These are phyloP conservation scores for Rosa multiflora DNA, from an alignment of 306 rosid genomes.

Conservation along the genomic window DNA sequence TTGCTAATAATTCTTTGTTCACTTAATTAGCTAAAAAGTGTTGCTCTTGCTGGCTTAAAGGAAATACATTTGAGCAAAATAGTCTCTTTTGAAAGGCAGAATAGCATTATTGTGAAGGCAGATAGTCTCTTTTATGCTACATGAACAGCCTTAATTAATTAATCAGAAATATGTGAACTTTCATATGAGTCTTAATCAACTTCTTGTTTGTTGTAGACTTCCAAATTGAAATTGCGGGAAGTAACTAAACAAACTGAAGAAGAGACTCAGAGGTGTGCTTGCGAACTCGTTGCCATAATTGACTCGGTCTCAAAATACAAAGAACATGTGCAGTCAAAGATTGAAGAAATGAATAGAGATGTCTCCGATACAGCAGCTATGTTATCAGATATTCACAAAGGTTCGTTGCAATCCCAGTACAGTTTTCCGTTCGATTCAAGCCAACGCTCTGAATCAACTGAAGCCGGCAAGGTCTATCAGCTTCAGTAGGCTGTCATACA, in stretches of 20 bases:
- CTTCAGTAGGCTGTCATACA: not conserved
- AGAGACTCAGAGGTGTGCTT: constrained; percentile 47
- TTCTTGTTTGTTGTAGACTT: constrained; percentile 42
- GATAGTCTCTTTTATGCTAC: not conserved
- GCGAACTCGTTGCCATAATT: constrained; percentile 48
- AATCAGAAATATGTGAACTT: too few species aligned
- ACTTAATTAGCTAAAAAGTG: not conserved
- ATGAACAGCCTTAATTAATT: not conserved
- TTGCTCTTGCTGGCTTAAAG: not conserved
- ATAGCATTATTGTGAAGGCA: not conserved
- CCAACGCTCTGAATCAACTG: not conserved
- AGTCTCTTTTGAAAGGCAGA: not conserved
- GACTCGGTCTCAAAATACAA: constrained; percentile 63
- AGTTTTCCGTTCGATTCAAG: constrained; percentile 18
- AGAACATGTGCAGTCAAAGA: constrained; percentile 51
- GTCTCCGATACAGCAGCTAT: constrained; percentile 55
- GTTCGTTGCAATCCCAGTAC: constrained; percentile 37
- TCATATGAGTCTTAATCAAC: not conserved
- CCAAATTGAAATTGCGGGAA: constrained; percentile 64
- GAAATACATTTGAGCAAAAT: not conserved
- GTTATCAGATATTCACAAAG: constrained; percentile 49
- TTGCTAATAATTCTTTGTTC: not conserved
- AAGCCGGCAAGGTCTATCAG: not conserved
- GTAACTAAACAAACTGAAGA: constrained; percentile 54
- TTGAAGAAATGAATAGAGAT: constrained; percentile 54